Base-by-base conservation (phyloP, 345 rosid genomes). In the Crucihimalaya himalaica region DNA sequence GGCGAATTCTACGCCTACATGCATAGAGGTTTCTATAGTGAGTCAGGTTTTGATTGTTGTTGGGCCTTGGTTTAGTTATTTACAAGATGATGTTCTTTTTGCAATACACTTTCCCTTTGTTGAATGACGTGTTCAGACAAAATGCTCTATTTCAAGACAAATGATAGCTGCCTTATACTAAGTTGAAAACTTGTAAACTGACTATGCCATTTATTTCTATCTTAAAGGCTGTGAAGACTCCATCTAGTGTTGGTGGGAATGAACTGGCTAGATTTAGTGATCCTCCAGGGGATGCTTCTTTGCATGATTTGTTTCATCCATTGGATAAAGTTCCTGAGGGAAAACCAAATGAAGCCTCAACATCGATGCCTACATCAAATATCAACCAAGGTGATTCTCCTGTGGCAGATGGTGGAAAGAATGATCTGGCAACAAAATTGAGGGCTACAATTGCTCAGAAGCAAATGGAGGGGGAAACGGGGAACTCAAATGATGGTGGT, bases 291-390 rank as follows among this genome's bases (percentile, higher is more conserved):
- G 99, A 92, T 90, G 99, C 97, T 73, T 88, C 89, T 57, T 81
- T 95, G 84, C 98, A 92, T 73, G 99, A 92, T 87, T 82, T 92
- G 75, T 94, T 94, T 85, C 99, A 85, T 74, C 92, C 97, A 16
- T 39, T 83, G 77, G 92, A 90, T 72, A 95, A 83, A 78, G 74
- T 62, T 62, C 28, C 79, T 12, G 89, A 85, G 79, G 86, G 81
- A 71, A 85, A 67, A 54, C 77, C 80, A 39, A 78, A 85, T 74
- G 96, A 86, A 80, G 91, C 98, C 73, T 92, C 99, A 71, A 86
- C 98, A 66, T 95, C 97, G 73, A 79, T 81, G 21, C 82, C 91
- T 61, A 77, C 84, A 67, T 84, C 89, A 39, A 81, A 79, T 70
- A 77, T 81, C 79, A 85, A 88, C 83, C 94, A 87, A 70, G 83